phyloP scores from a whole-genome alignment of 164 flowering plant species.

The Magnolia officinalis region DNA sequence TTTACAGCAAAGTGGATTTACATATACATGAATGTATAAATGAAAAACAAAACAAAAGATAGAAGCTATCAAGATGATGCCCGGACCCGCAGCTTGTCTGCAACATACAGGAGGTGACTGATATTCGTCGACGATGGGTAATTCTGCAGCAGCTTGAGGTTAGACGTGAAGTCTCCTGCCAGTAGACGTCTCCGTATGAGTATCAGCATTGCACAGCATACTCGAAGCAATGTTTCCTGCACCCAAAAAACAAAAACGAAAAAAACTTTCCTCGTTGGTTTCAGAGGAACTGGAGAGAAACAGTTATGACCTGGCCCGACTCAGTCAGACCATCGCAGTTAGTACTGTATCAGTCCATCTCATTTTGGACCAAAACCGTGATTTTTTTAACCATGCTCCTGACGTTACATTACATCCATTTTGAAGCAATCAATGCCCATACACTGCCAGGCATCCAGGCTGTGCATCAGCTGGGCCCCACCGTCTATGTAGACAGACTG shows the following conservation, averaged over 20 bases:
- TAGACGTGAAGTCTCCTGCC: slow-evolving; percentile 97
- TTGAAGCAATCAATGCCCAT: too few species aligned
- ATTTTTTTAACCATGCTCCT: too few species aligned
- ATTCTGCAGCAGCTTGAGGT: slow-evolving; percentile 80
- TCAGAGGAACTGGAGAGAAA: too few species aligned
- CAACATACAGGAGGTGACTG: slow-evolving; percentile 87
- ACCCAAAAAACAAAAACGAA: background rate
- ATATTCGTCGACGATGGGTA: slow-evolving; percentile 86
- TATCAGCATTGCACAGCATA: slow-evolving; percentile 93
- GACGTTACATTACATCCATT: too few species aligned
- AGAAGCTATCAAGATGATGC: slow-evolving; percentile 6
- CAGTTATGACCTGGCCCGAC: background rate
- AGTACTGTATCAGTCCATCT: too few species aligned
- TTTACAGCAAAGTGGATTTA: slow-evolving; percentile 24
- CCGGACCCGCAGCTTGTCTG: slow-evolving; percentile 68
- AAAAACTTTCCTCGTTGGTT: background rate
- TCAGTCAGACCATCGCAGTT: background rate
- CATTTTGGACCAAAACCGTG: too few species aligned
- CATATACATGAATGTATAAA: background rate
- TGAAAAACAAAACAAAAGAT: too few species aligned
- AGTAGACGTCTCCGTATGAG: slow-evolving; percentile 78
- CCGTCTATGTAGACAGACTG: too few species aligned
- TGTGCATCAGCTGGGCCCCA: too few species aligned
- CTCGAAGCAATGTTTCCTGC: slow-evolving; percentile 84
- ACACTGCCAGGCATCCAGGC: too few species aligned